Base-by-base conservation (phyloP, 2,329 filamentous ascomycete species). In the Atkinsonella texensis region DNA sequence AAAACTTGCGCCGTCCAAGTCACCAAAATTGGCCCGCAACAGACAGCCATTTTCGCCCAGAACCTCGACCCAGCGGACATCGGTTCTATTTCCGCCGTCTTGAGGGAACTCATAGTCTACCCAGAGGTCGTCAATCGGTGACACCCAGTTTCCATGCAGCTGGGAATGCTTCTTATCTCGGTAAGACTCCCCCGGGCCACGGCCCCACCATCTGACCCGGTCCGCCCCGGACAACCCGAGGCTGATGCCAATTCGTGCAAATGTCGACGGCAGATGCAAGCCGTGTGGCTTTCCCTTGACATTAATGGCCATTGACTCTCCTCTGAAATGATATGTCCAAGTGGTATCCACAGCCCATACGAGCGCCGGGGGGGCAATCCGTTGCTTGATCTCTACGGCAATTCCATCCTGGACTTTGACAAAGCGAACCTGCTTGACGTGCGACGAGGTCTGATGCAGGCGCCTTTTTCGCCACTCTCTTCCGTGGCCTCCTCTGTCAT, bases 101-200 rank as follows among this genome's bases (percentile, higher is more conserved):
- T 87, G 84, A 0, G 83, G 84, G 51, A 79, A 81, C 56, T 87
- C 83, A 60, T 85, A 86, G 43, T 77, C 72, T 1, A 76, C 70
- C 62, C 75, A 79, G 0, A 87, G 67, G 1, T 74, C 69, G 46
- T 77, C 74, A 1, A 81, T 66, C 1, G 57, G 58, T 11, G 62
- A 58, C 2, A 68, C 68, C 66, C 73, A 81, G 47, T 73, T 75
- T 7, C 79, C 82, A 4, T 84, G 65, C 1, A 66, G 64, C 60
- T 85, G 81, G 4, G 77, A 75, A 12, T 71, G 62, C 62, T 85
- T 84, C 68, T 76, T 83, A 66, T 88, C 84, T 15, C 69, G 67
- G 68, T 87, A 88, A 11, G 73, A 77, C 62, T 86, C 82, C 2
- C 79, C 79, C 0, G 81, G 80, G 0, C 84, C 84, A 4, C 80